Conservation (phyloP, 139 green algal genomes). For the Monoraphidium neglectum region DNA sequence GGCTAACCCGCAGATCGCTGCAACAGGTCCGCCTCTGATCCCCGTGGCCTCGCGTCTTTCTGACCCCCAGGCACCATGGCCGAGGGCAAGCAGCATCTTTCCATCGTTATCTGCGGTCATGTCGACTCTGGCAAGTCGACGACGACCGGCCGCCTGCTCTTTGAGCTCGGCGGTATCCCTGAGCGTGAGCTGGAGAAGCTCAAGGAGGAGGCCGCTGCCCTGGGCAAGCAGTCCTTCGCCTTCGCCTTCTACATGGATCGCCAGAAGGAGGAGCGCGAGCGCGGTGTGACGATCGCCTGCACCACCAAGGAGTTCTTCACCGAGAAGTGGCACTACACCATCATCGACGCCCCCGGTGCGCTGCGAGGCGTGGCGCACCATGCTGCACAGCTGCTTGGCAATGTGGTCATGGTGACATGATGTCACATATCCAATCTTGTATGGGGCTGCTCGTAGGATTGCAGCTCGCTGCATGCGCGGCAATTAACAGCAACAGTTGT, state of each 20-base stretch:
- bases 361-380: background rate
- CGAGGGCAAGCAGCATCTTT: constrained; percentile 72
- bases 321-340: constrained; percentile 98
- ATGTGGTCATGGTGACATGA: too few species aligned
- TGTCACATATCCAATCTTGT: too few species aligned
- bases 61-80: constrained; percentile 33
- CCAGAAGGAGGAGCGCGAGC: constrained; percentile 93
- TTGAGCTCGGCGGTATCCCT: constrained; percentile 98
- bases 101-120: constrained; percentile 79
- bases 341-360: constrained; percentile 91
- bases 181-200: constrained; percentile 98
- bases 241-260: constrained; percentile 95
- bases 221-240: constrained; percentile 93
- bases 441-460: too few species aligned
- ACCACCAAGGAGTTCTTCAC: constrained; percentile 99
- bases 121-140: constrained; percentile 98
- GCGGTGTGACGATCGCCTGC: constrained; percentile 96
- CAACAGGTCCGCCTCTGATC: too few species aligned
- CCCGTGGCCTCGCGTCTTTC: too few species aligned
- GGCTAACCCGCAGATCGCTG: background rate
- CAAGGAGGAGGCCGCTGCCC: constrained; percentile 86
- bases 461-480: too few species aligned
- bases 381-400: too few species aligned
- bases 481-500: too few species aligned
- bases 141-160: constrained; percentile 96